Conservation (phyloP, 169 alveolate genomes). For the Plasmodium cynomolgi region DNA sequence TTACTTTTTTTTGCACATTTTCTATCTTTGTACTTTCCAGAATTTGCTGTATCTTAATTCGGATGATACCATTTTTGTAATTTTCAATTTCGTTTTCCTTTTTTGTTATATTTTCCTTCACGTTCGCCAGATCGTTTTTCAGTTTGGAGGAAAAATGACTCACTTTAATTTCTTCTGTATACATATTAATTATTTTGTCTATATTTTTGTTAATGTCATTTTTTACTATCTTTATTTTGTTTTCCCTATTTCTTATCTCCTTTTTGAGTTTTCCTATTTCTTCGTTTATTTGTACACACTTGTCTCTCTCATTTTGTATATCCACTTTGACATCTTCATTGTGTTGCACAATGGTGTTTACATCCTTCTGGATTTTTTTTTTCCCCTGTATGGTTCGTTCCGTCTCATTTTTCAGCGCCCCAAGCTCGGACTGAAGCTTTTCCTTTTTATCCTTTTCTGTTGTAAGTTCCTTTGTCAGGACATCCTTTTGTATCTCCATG, state of each 20-base stretch:
- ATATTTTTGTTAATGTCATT: conserved; percentile 49
- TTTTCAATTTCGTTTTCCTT: conserved; percentile 72
- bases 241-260: conserved; percentile 3
- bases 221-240: conserved; percentile 46
- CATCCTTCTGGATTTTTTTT: background rate
- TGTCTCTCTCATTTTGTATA: conserved; percentile 32
- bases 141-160: conserved; percentile 25
- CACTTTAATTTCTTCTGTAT: conserved; percentile 59
- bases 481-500: conserved; percentile 23
- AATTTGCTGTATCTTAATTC: conserved; percentile 69
- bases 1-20: conserved; percentile 49
- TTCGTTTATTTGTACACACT: background rate
- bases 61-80: conserved; percentile 55
- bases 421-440: conserved; percentile 15
- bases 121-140: conserved; percentile 15
- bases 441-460: conserved; percentile 45
- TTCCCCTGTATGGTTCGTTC: background rate
- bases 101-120: conserved; percentile 60
- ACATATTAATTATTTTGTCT: conserved; percentile 35
- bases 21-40: conserved; percentile 61
- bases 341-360: background rate
- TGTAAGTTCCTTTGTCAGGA: background rate
- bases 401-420: conserved; percentile 16
- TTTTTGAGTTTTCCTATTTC: conserved; percentile 44
- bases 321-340: conserved; percentile 6